Base-by-base conservation (phyloP, 169 alveolate species). In the Toxoplasma gondii region DNA sequence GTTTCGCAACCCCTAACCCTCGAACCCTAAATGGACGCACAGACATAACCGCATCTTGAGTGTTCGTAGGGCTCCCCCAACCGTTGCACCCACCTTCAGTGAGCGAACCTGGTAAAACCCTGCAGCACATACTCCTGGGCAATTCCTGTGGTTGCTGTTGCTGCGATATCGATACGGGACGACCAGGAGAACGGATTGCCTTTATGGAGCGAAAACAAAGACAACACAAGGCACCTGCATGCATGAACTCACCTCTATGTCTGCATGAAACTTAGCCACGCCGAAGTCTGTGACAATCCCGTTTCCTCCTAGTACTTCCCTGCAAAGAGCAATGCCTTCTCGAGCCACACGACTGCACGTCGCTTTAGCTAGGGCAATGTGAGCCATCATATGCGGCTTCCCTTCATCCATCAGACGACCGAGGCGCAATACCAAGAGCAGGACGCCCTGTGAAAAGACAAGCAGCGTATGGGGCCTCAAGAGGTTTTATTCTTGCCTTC, bases 221-320 rank as follows among this genome's bases (percentile, higher is more conserved):
- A 49, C 4, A 49, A 4, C 58, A 4, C 4, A 49, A 12, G 58
- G 12, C 58, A 49, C 12, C 58, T 49, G 58, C 4, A 49, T 49
- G 97, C 97, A 92, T 87, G 54, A 9, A 19, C 95, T 5, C 12
- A 93, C 95, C 95, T 98, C 99, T 34, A 96, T 95, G 93, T 98
- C 98, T 38, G 97, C 95, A 19, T 97, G 88, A 34, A 95, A 93
- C 92, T 95, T 97, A 91, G 97, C 97, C 0, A 95, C 98, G 45
- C 96, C 95, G 91, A 92, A 94, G 36, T 98, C 98, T 0, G 80
- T 54, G 5, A 98, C 83, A 58, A 98, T 96, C 7, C 98, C 98
- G 94, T 97, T 96, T 44, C 98, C 98, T 43, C 98, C 99, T 29
- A 94, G 67, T 88, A 96, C 91, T 88, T 97, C 99, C 94, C 99